Conservation (phyloP, 331 rosid species). For the Saraca asoca region DNA sequence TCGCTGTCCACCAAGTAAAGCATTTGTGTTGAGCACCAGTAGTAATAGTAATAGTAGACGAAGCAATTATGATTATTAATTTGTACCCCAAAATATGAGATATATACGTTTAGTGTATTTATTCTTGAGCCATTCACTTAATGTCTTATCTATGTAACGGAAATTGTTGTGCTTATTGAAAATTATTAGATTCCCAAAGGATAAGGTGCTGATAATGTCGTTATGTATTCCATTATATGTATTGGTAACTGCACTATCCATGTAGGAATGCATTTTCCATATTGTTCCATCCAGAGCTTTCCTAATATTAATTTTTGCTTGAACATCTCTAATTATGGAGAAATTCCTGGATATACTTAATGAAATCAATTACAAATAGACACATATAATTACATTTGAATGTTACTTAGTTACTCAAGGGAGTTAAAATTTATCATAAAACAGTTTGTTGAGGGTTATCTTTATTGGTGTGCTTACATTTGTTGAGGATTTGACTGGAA, state of each 20-base stretch:
- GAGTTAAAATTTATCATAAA: no score
- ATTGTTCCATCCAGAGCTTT: no score
- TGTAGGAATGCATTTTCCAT: not conserved
- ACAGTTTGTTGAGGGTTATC: no score
- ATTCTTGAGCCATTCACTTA: slow-evolving; percentile 35
- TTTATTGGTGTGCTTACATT: no score
- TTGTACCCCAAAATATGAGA: slow-evolving; percentile 1
- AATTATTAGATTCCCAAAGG: not conserved
- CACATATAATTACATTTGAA: no score
- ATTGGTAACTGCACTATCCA: not conserved
- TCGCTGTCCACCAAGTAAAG: not conserved
- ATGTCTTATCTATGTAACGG: slow-evolving; percentile 10
- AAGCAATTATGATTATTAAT: slow-evolving; percentile 11
- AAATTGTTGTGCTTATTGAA: not conserved
- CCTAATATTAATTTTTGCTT: no score
- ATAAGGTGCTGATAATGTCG: slow-evolving; percentile 8
- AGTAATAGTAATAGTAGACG: not conserved
- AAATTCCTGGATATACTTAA: no score
- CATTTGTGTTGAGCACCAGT: not conserved
- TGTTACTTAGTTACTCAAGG: no score
- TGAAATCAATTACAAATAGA: no score
- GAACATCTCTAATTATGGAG: no score
- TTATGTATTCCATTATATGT: slow-evolving; percentile 2
- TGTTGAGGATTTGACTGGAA: no score
- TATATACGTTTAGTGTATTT: slow-evolving; percentile 3